phyloP scores from a whole-genome alignment of 2,329 filamentous ascomycete genomes.

The Sclerotinia spermophila region DNA sequence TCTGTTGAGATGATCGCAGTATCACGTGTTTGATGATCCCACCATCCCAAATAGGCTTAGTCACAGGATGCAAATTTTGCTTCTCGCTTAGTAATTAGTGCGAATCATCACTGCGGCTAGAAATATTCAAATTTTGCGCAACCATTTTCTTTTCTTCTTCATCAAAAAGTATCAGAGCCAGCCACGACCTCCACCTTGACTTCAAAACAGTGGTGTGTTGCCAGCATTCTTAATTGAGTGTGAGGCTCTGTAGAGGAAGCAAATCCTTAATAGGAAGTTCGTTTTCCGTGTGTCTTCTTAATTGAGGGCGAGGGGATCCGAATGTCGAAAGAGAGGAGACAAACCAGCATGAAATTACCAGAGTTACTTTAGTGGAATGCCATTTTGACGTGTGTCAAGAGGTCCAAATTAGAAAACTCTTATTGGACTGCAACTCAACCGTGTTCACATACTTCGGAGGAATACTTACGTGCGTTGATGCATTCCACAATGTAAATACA shows the following conservation, averaged over 20 bases:
- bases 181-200: slow-evolving; percentile 65
- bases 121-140: slow-evolving; percentile 16
- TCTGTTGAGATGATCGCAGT: not conserved
- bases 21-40: not conserved
- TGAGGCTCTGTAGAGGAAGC: slow-evolving; percentile 60
- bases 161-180: slow-evolving; percentile 63
- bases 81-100: slow-evolving; percentile 16
- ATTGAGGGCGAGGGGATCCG: slow-evolving; percentile 65
- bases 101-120: not conserved
- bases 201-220: slow-evolving; percentile 62
- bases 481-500: not conserved
- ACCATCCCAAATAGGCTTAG: not conserved
- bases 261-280: slow-evolving; percentile 65
- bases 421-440: not conserved
- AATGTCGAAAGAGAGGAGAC: slow-evolving; percentile 71
- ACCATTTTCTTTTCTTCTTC: slow-evolving; percentile 36
- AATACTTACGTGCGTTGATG: not conserved
- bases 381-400: not conserved
- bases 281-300: slow-evolving; percentile 65
- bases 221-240: slow-evolving; percentile 54
- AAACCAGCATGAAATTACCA: slow-evolving; percentile 30
- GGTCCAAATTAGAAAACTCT: not conserved
- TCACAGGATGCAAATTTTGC: not conserved
- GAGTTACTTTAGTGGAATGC: not conserved
- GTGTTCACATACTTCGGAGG: not conserved